Conservation (phyloP, 257 asterid genomes). For the Lycium ferocissimum region DNA sequence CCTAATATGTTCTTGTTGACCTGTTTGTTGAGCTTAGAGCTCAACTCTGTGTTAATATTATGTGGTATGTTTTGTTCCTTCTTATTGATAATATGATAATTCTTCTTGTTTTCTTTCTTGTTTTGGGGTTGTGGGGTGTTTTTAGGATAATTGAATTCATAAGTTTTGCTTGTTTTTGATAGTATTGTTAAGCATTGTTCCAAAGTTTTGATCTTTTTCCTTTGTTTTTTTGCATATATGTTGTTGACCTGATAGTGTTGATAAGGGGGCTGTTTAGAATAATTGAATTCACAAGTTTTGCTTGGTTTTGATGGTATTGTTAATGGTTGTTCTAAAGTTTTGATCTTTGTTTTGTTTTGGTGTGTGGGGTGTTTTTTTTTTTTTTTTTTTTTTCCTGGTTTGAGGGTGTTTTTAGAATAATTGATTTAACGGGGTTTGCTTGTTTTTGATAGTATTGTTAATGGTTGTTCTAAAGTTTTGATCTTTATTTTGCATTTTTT, state of each 20-base stretch:
- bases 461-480: conserved; percentile 28
- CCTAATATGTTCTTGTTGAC: conserved; percentile 38
- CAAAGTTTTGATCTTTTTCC: conserved; percentile 24
- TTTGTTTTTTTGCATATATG: background rate
- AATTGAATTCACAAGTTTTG: conserved; percentile 31
- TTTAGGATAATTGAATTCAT: conserved; percentile 3
- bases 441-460: conserved; percentile 33
- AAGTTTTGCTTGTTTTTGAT: conserved; percentile 36
- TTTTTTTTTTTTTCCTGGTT: background rate
- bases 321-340: conserved; percentile 27
- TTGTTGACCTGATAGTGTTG: too few relatives aligned
- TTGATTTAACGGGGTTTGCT: conserved; percentile 33
- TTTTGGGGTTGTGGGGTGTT: background rate
- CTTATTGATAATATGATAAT: conserved; percentile 25
- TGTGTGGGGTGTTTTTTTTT: background rate
- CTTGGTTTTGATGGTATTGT: conserved; percentile 26
- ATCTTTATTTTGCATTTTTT: conserved; percentile 19
- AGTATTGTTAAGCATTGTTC: conserved; percentile 17
- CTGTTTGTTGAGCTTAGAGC: conserved; percentile 95
- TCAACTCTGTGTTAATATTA: conserved; percentile 87
- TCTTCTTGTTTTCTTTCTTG: background rate
- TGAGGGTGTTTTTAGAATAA: background rate
- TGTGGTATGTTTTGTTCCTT: conserved; percentile 60
- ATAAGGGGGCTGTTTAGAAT: background rate
- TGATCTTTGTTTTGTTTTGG: conserved; percentile 10